A percentile compares a stretch with the other conserved stretches of the same genome.
Evolutionary conservation across 139 green algal species (phyloP).

Genomic region (Yamagishiella unicocca): DNA sequence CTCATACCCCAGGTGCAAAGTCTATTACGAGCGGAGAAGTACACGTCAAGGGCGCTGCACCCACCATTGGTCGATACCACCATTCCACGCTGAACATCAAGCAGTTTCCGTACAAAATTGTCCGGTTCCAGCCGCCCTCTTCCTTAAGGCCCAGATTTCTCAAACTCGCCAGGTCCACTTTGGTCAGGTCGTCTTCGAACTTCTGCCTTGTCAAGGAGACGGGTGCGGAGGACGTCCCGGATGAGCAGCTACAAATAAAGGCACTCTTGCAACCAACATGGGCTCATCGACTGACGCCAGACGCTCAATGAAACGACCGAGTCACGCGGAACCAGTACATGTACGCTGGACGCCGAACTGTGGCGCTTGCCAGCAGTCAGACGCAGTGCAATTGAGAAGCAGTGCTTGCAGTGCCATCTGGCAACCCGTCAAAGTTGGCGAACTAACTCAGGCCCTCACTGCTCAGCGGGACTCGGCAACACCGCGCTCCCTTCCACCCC

Average conservation of each 20-base stretch:
- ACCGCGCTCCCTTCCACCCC: no score
- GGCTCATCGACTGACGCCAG: no score
- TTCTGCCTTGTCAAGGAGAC: not conserved
- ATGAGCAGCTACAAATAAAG: no score
- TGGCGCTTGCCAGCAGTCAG: not conserved
- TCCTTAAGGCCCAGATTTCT: not conserved
- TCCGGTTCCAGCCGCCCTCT: constrained; percentile 4
- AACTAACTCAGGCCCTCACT: no score
- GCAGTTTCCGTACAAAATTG: constrained; percentile 14
- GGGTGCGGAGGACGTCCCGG: no score
- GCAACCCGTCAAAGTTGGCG: not conserved
- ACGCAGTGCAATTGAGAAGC: not conserved
- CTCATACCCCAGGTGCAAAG: no score
- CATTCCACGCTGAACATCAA: constrained; percentile 15
- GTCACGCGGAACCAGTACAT: not conserved
- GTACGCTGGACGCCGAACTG: not conserved
- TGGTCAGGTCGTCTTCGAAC: not conserved
- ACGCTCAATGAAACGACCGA: no score
- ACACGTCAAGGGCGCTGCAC: no score
- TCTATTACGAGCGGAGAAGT: no score
- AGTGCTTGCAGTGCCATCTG: not conserved
- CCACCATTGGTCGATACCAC: not conserved
- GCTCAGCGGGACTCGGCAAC: no score
- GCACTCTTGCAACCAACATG: no score
- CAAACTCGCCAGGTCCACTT: not conserved